Evolutionary conservation across 345 rosid genomes (phyloP), one percentile per base, ranked within the genome.

Genomic region (Boechera stricta): DNA sequence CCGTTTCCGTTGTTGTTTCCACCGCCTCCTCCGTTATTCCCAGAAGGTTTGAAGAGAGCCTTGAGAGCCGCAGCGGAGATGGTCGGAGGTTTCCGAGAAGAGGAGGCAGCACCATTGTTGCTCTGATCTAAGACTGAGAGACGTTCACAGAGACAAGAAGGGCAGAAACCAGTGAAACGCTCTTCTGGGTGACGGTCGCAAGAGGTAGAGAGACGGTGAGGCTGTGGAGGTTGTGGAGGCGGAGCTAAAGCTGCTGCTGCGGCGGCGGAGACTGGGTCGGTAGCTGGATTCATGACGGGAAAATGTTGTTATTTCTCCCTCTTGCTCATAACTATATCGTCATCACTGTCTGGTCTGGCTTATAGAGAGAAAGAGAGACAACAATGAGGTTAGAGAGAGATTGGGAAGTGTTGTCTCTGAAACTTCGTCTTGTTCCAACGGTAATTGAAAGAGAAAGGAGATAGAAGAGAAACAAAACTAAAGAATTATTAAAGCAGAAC

Each of bases 121-220:
- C 60, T 75, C 51, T 80, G 92, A 48, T 96, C 95, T 82, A 96
- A 81, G 33, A 84, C 86, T 38, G 93, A 82, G 72, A 96, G 99
- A 31, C 99, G 99, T 75, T 96, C 99, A 87, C 93, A 96, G 87
- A 96, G 98, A 84, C 98, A 96, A 74, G 89, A 84, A 52, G 99
- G 98, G 75, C 99, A 96, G 69, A 96, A 96, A 56, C 97, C 93
- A 58, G 97, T 90, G 84, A 90, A 96, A 1, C 84, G 74, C 81
- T 93, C 97, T 28, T 93, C 95, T 0, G 98, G 99, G 60, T 93
- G 99, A 57, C 97, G 88, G 69, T 87, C 88, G 45, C 99, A 96
- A 67, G 97, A 95, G 57, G 97, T 92, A 4, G 98, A 85, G 38
- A 82, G 93, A 36, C 97, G 96, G 83, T 89, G 91, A n/a, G 95